Conservation (phyloP, 345 rosid genomes). For the Hibiscus mutabilis region DNA sequence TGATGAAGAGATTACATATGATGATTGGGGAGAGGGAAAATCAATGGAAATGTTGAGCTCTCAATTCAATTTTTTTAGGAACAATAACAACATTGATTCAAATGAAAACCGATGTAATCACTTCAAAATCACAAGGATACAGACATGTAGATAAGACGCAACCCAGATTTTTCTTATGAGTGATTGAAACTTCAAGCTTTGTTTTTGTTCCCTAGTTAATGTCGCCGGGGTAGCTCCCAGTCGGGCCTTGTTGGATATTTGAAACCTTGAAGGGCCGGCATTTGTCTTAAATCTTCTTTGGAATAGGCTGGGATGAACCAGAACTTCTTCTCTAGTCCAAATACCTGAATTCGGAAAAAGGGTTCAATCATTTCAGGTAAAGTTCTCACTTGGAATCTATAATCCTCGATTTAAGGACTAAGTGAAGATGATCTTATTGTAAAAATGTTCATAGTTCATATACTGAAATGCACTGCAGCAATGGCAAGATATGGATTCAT, state of each 20-base stretch:
- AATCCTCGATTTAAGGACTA: too few species aligned
- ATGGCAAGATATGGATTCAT: neutral
- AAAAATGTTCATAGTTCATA: too few species aligned
- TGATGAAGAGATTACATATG: neutral
- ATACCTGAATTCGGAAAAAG: slow-evolving; percentile 37
- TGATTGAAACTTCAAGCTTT: neutral
- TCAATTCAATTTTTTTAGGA: neutral
- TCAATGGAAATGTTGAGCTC: neutral
- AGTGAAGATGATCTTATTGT: too few species aligned
- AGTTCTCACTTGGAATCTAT: neutral
- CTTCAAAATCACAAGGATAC: neutral
- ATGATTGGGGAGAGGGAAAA: neutral
- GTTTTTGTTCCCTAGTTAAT: slow-evolving; percentile 6
- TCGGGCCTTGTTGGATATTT: slow-evolving; percentile 52
- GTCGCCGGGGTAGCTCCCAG: slow-evolving; percentile 31
- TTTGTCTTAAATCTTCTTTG: slow-evolving; percentile 41
- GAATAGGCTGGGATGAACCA: slow-evolving; percentile 72
- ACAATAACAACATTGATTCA: neutral
- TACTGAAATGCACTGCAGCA: neutral
- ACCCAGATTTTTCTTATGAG: neutral
- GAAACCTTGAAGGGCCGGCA: slow-evolving; percentile 45
- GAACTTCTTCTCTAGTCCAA: slow-evolving; percentile 51
- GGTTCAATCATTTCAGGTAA: neutral
- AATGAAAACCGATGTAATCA: neutral
- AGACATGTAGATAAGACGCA: neutral